Percentiles rank a stretch among this genome's conserved stretches.
phyloP scores from a whole-genome alignment of 176 grass and related monocot species.

The Carex scoparia region DNA sequence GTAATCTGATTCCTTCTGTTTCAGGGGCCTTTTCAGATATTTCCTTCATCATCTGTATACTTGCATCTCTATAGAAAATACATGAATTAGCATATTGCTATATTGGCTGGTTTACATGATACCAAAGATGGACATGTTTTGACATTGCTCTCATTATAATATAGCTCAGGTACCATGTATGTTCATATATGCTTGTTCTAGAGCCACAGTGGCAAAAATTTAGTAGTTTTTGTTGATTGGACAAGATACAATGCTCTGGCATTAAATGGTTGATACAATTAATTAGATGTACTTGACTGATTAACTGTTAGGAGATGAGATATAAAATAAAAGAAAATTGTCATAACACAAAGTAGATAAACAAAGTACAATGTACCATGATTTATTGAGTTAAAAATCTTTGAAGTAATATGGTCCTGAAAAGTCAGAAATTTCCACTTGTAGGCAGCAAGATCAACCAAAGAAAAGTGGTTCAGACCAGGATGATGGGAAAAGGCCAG shows the following conservation, averaged over 20 bases:
- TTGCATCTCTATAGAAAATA: not conserved
- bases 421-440: slow-evolving; percentile 10
- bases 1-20: slow-evolving; percentile 15
- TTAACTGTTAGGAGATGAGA: not conserved
- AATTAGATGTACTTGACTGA: not conserved
- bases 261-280: not conserved
- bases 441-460: slow-evolving; percentile 51
- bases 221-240: not conserved
- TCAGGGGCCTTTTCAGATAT: not conserved
- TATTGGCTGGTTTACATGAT: not conserved
- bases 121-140: not conserved
- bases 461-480: slow-evolving; percentile 50
- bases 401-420: not conserved
- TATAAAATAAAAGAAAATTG: not conserved
- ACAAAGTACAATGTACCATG: not conserved
- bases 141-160: not conserved
- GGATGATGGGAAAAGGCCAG: slow-evolving; percentile 38
- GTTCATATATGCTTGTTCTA: not conserved
- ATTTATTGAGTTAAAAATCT: not conserved
- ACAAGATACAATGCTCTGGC: not conserved
- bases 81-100: not conserved
- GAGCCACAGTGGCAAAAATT: not conserved
- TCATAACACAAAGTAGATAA: not conserved
- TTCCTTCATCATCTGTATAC: not conserved
- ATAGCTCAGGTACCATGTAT: not conserved